Base-by-base conservation (phyloP, 495 filamentous ascomycete species). In the Neurospora discreta region DNA sequence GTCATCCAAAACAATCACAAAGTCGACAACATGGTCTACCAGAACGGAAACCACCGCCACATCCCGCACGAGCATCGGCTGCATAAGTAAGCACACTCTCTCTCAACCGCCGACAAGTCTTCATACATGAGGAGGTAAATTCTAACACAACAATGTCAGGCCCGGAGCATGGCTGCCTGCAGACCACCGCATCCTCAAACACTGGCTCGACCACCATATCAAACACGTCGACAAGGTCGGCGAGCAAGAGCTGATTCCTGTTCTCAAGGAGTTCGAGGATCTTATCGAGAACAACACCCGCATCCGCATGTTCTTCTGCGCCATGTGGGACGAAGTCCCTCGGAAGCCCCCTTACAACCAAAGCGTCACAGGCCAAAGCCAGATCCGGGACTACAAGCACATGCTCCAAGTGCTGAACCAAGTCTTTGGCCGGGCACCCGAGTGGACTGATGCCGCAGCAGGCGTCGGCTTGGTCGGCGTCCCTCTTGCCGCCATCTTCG, bases 301-400 rank as follows among this genome's bases (percentile, higher is more conserved):
- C 39, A 79, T 87, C 30, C 84, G 82, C 74, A 86, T 87, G 85
- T 83, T 84, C 77, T 87, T 87, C 74, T 76, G 75, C 67, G 76
- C 80, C 72, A 92, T 92, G 91, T 92, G 91, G 81, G 81, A 85
- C 30, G 87, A 93, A 78, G 81, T 94, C 42, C 91, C 91, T 0
- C 74, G 75, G 43, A 85, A 84, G 72, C 77, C 82, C 18, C 85
- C 84, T 23, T 92, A 92, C 80, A 73, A 82, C 70, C 83, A 80
- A 1, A 88, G 92, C 72, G 89, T 89, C 0, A 89, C 87, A 3
- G 88, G 88, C 7, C 80, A 81, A 36, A 79, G 76, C 67, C 87
- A 91, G 77, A 88, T 92, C 69, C 84, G 87, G 5, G 85, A 90
- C 75, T 91, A 89, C 72, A 36, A 80, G 5, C 89, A 91, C 76